Percentiles rank a stretch among this genome's conserved stretches.
Conservation (phyloP, 345 rosid species). For the Salix purpurea region DNA sequence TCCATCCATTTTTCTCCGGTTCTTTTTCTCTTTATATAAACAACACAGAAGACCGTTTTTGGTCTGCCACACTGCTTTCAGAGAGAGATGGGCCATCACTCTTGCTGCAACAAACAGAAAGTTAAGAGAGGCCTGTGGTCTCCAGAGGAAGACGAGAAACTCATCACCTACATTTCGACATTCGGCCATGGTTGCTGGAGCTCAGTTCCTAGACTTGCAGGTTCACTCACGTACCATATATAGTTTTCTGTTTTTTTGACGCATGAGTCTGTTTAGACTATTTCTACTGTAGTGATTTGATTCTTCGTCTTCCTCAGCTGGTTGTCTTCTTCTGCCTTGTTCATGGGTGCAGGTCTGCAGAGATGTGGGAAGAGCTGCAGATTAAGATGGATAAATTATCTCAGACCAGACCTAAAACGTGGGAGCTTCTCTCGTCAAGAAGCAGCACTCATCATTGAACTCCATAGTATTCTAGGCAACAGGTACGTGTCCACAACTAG, state of each 20-base stretch:
- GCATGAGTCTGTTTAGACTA: too few species aligned
- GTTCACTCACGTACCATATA: slow-evolving; percentile 21
- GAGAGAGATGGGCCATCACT: slow-evolving; percentile 79
- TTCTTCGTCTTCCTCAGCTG: neutral
- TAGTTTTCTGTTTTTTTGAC: too few species aligned
- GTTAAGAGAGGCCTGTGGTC: slow-evolving; percentile 99
- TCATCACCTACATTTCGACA: slow-evolving; percentile 76
- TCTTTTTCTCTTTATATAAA: too few species aligned
- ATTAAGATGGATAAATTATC: slow-evolving; percentile 90
- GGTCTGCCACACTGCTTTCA: slow-evolving; percentile 10
- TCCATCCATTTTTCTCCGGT: neutral
- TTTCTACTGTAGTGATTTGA: too few species aligned
- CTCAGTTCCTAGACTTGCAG: slow-evolving; percentile 95
- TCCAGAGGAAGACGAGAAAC: slow-evolving; percentile 98
- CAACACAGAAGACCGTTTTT: slow-evolving; percentile 18
- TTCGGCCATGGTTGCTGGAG: slow-evolving; percentile 99
- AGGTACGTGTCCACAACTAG: slow-evolving; percentile 32
- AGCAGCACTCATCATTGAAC: slow-evolving; percentile 88
- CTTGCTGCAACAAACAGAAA: slow-evolving; percentile 98
- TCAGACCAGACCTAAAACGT: slow-evolving; percentile 89
- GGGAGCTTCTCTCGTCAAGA: slow-evolving; percentile 96
- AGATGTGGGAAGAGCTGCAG: slow-evolving; percentile 99
- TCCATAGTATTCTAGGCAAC: slow-evolving; percentile 91
- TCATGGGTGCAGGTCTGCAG: slow-evolving; percentile 54
- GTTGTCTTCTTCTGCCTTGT: neutral